phyloP scores from a whole-genome alignment of 2,329 filamentous ascomycete genomes.

The Ophiocordyceps camponoti-saundersi region DNA sequence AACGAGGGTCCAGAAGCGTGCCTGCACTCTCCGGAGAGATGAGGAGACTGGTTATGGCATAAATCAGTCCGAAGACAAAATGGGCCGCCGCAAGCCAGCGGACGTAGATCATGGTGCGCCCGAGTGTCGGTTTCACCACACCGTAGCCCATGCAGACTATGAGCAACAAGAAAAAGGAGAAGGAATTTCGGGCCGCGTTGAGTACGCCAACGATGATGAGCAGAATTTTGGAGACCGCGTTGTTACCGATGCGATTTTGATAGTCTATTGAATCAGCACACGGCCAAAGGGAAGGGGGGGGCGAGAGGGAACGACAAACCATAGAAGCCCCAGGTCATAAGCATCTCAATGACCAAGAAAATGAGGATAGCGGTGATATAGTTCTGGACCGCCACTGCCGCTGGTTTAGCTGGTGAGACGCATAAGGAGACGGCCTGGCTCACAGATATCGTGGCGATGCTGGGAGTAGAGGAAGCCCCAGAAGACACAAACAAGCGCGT shows the following conservation, averaged over 20 bases:
- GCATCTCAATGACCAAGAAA: constrained; percentile 87
- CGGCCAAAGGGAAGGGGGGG: neutral
- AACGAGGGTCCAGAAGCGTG: constrained; percentile 15
- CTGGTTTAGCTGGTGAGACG: constrained; percentile 2
- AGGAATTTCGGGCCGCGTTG: constrained; percentile 88
- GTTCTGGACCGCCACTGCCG: constrained; percentile 78
- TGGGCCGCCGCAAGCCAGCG: constrained; percentile 81
- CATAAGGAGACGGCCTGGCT: constrained; percentile 13
- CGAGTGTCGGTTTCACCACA: constrained; percentile 85
- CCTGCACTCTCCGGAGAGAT: constrained; percentile 75
- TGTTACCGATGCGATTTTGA: constrained; percentile 78
- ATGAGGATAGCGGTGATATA: constrained; percentile 95
- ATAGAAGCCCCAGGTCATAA: constrained; percentile 98
- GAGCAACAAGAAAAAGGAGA: constrained; percentile 92
- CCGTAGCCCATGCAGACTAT: constrained; percentile 99
- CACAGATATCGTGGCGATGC: constrained; percentile 77
- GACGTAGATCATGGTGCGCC: constrained; percentile 86
- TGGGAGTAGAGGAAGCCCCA: constrained; percentile 96
- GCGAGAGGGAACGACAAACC: constrained; percentile 27
- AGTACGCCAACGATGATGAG: constrained; percentile 85
- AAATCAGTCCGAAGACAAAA: constrained; percentile 88
- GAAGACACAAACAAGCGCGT: constrained; percentile 65
- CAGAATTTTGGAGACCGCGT: constrained; percentile 64
- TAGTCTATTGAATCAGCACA: constrained; percentile 49
- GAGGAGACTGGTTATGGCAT: constrained; percentile 75